Percentiles rank a stretch among this genome's conserved stretches.
Evolutionary conservation across 1,284 basidiomycete species (phyloP).

Genomic region (Heterobasidion parviporum): DNA sequence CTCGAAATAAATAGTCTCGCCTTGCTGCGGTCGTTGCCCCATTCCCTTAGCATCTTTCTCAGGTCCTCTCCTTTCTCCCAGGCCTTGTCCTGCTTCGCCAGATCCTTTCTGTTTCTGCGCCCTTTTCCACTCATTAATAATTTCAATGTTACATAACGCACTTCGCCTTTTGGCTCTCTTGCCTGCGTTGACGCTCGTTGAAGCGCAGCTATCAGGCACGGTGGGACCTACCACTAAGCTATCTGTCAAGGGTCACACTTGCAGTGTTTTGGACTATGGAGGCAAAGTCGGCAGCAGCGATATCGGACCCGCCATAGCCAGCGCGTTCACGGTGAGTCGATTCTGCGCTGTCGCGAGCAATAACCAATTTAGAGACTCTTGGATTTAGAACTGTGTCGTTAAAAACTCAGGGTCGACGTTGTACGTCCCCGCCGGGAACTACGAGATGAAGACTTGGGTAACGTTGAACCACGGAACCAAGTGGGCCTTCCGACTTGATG

Average conservation of each 20-base stretch:
- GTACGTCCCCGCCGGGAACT: slow-evolving; percentile 22
- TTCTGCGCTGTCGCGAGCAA: background rate
- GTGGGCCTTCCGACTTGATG: slow-evolving; percentile 27
- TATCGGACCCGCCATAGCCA: slow-evolving; percentile 25
- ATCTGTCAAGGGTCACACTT: slow-evolving; percentile 18
- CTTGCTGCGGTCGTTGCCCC: too few relatives aligned
- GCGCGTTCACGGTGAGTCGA: slow-evolving; percentile 16
- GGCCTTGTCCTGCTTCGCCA: too few relatives aligned
- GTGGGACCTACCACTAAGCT: slow-evolving; percentile 22
- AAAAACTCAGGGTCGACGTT: slow-evolving; percentile 21
- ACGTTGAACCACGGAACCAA: slow-evolving; percentile 20
- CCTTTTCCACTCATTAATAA: too few relatives aligned
- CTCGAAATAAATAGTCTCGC: too few relatives aligned
- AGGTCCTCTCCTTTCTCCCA: too few relatives aligned
- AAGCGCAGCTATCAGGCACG: slow-evolving; percentile 19
- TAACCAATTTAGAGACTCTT: background rate
- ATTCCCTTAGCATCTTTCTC: too few relatives aligned
- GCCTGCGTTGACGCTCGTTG: background rate
- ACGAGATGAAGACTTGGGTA: slow-evolving; percentile 24
- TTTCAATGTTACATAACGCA: background rate
- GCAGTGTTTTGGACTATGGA: slow-evolving; percentile 25
- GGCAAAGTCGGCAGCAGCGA: slow-evolving; percentile 22
- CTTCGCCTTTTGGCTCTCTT: background rate
- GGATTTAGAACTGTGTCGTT: slow-evolving; percentile 17
- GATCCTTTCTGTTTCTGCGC: too few relatives aligned